These are phyloP conservation scores for Dendrobium huoshanense DNA, from an alignment of 106 monocot species.

Conservation along the genomic window DNA sequence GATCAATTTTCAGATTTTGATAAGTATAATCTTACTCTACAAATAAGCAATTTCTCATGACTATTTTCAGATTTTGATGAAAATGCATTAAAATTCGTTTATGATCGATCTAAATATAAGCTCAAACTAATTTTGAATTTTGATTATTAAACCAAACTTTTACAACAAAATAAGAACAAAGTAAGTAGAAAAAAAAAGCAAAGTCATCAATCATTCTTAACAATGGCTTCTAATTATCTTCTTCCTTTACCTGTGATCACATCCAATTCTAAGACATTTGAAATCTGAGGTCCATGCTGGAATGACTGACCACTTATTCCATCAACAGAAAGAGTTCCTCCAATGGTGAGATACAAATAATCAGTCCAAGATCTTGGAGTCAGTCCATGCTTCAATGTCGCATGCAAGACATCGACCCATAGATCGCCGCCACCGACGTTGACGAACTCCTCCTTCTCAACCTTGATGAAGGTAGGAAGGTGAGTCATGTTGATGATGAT, in stretches of 20 bases:
- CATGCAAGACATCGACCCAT: conserved; percentile 39
- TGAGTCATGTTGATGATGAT: conserved; percentile 32
- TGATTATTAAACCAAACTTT: too few relatives aligned
- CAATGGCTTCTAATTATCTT: not conserved
- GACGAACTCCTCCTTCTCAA: conserved; percentile 13
- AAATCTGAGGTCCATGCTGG: conserved; percentile 49
- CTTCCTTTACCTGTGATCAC: conserved; percentile 34
- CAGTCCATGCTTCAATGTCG: conserved; percentile 34
- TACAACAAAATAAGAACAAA: too few relatives aligned
- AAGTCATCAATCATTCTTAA: too few relatives aligned
- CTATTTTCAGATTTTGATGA: too few relatives aligned
- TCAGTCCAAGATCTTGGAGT: conserved; percentile 52
- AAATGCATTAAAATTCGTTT: too few relatives aligned
- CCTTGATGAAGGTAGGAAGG: not conserved
- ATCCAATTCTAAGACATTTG: conserved; percentile 42
- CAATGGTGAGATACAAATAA: conserved; percentile 50
- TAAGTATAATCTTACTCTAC: too few relatives aligned
- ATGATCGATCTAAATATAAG: too few relatives aligned
- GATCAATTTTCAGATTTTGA: too few relatives aligned
- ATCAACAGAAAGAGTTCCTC: conserved; percentile 48
- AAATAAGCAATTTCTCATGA: too few relatives aligned
- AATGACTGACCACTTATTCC: conserved; percentile 59
- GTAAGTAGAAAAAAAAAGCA: too few relatives aligned
- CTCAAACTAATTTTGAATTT: too few relatives aligned
- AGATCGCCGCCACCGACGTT: conserved; percentile 42